phyloP scores from a whole-genome alignment of 768 basidiomycete genomes.

The Leccinum fibrillosum region DNA sequence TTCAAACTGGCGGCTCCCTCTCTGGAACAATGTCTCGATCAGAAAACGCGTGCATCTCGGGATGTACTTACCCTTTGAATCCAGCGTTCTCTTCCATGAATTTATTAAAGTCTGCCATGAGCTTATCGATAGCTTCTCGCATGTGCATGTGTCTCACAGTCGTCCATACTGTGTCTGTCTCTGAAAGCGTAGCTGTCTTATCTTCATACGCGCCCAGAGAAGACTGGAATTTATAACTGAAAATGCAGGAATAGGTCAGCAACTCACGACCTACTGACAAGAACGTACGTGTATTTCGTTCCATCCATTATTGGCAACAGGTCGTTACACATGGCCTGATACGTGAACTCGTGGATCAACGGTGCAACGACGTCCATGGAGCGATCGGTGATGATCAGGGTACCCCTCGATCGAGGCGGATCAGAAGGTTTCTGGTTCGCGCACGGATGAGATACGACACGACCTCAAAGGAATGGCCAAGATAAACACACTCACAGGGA shows the following conservation, averaged over 20 bases:
- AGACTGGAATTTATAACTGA: conserved; percentile 91
- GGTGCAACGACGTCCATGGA: conserved; percentile 92
- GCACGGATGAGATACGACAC: not conserved
- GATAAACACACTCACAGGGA: conserved; percentile 57
- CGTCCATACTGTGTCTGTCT: conserved; percentile 88
- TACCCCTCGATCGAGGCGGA: conserved; percentile 63
- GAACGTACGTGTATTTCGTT: conserved; percentile 74
- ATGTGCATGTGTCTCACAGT: conserved; percentile 96
- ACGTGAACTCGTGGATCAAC: conserved; percentile 95
- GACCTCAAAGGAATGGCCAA: not conserved
- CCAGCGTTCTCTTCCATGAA: conserved; percentile 94
- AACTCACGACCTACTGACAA: conserved; percentile 10
- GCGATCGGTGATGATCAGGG: conserved; percentile 92
- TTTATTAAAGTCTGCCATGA: conserved; percentile 94
- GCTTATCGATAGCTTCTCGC: conserved; percentile 96
- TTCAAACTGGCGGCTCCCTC: conserved; percentile 85
- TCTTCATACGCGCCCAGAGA: conserved; percentile 84
- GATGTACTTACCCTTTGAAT: conserved; percentile 73
- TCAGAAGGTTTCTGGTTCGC: conserved; percentile 49
- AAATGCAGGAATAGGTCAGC: not conserved
- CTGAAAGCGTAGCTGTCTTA: conserved; percentile 81
- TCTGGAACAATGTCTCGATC: conserved; percentile 32
- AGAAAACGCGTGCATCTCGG: conserved; percentile 1
- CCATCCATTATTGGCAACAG: conserved; percentile 87
- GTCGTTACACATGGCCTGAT: conserved; percentile 98